Conservation (phyloP, 306 rosid genomes). For the Citrullus mucosospermus region DNA sequence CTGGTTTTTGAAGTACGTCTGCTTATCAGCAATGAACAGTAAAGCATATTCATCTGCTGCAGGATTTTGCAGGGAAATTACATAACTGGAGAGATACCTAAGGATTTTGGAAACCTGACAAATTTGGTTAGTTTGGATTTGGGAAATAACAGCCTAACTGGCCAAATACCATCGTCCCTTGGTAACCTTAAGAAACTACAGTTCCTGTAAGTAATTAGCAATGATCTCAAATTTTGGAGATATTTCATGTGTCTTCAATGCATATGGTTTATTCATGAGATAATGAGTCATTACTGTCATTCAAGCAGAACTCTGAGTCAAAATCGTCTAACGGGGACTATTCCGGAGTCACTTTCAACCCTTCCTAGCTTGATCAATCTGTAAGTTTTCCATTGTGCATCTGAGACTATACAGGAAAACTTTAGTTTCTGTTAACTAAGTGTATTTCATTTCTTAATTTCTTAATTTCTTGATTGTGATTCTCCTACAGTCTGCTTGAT, state of each 20-base stretch:
- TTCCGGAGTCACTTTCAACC: constrained; percentile 68
- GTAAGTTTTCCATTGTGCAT: constrained; percentile 40
- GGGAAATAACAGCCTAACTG: constrained; percentile 55
- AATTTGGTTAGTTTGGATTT: constrained; percentile 66
- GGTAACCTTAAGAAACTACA: constrained; percentile 68
- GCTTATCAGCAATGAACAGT: background rate
- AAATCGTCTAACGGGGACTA: constrained; percentile 59
- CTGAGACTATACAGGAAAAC: background rate
- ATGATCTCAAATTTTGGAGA: constrained; percentile 1
- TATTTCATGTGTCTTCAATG: constrained; percentile 5
- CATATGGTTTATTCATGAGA: constrained; percentile 13
- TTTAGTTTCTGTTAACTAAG: background rate
- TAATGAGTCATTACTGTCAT: constrained; percentile 10
- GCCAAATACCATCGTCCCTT: constrained; percentile 77
- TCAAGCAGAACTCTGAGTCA: constrained; percentile 69
- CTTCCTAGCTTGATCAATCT: constrained; percentile 47
- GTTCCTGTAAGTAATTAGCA: constrained; percentile 61
- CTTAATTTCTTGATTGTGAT: constrained; percentile 25
- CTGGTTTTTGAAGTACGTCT: background rate
- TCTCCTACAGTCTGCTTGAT: constrained; percentile 63
- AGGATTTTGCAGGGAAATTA: constrained; percentile 81
- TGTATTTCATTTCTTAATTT: constrained; percentile 20
- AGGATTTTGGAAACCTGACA: constrained; percentile 65
- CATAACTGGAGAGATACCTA: constrained; percentile 64
- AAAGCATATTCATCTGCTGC: constrained; percentile 20